These are phyloP conservation scores for Solanum dulcamara DNA, from an alignment of 257 asterid species.

Conservation along the genomic window DNA sequence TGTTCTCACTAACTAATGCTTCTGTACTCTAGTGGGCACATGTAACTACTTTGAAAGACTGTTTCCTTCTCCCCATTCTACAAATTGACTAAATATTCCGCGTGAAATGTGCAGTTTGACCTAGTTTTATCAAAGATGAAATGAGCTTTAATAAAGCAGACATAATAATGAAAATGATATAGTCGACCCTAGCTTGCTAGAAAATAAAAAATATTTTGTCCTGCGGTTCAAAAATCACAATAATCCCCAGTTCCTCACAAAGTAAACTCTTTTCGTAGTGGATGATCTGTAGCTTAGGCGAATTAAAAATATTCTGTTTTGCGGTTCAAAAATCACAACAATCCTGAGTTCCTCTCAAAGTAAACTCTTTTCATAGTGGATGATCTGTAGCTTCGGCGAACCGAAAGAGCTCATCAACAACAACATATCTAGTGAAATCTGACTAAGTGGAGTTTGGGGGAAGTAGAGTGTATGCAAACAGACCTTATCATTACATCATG, in stretches of 20 bases:
- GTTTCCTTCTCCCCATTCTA: neutral
- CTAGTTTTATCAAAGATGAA: neutral
- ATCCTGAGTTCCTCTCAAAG: neutral
- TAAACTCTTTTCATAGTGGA: too few relatives aligned
- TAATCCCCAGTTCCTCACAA: neutral
- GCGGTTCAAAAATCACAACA: neutral
- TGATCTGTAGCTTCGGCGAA: too few relatives aligned
- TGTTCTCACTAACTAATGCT: neutral
- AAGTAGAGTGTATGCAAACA: too few relatives aligned
- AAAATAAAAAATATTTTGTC: neutral
- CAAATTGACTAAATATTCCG: neutral
- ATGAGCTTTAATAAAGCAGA: too few relatives aligned
- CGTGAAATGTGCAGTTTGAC: neutral
- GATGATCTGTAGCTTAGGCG: too few relatives aligned
- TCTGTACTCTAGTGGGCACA: neutral
- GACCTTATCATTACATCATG: too few relatives aligned
- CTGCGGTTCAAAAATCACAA: neutral
- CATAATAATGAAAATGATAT: too few relatives aligned
- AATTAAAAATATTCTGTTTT: too few relatives aligned
- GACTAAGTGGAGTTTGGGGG: too few relatives aligned
- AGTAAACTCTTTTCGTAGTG: neutral
- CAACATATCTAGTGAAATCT: too few relatives aligned
- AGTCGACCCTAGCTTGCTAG: neutral
- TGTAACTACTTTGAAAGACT: neutral
- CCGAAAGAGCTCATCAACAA: too few relatives aligned